phyloP scores from a whole-genome alignment of 805 yeast species.

The Candida gorgasii region DNA sequence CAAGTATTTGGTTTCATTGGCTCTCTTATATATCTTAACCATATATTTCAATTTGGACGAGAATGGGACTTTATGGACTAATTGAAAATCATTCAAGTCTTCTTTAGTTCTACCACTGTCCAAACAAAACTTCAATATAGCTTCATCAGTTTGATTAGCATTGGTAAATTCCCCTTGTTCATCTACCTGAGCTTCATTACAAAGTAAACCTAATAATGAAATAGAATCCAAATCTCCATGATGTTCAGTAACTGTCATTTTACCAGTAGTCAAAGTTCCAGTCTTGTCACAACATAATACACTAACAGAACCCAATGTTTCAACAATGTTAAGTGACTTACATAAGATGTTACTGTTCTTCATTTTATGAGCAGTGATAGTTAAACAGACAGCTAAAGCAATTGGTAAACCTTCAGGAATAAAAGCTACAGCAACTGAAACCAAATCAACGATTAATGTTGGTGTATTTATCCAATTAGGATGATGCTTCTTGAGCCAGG shows the following conservation, averaged over 20 bases:
- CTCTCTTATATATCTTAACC: constrained; percentile 30
- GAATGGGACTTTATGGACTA: constrained; percentile 34
- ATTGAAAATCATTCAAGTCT: constrained; percentile 2
- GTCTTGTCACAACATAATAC: constrained; percentile 46
- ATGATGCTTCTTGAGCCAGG: constrained; percentile 39
- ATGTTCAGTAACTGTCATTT: constrained; percentile 40
- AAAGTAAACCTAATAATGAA: constrained; percentile 26
- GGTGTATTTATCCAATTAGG: constrained; percentile 45
- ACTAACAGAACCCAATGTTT: constrained; percentile 58
- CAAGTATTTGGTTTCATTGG: constrained; percentile 17
- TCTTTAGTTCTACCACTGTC: constrained; percentile 13
- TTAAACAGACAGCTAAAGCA: constrained; percentile 51
- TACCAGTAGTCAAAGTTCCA: constrained; percentile 52
- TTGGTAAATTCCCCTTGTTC: constrained; percentile 21
- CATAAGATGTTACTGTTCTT: constrained; percentile 45
- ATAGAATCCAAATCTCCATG: constrained; percentile 13
- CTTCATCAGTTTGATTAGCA: constrained; percentile 53
- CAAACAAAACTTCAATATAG: constrained; percentile 38
- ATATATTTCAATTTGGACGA: constrained; percentile 49
- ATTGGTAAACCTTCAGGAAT: constrained; percentile 55
- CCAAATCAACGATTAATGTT: constrained; percentile 42
- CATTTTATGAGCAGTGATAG: constrained; percentile 51
- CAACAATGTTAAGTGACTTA: constrained; percentile 49
- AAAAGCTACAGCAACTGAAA: constrained; percentile 49
- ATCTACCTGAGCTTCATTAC: constrained; percentile 33